Evolutionary conservation across 2,329 filamentous ascomycete species (phyloP), one percentile per base, ranked within the genome.

Genomic region (Knufia fluminis): DNA sequence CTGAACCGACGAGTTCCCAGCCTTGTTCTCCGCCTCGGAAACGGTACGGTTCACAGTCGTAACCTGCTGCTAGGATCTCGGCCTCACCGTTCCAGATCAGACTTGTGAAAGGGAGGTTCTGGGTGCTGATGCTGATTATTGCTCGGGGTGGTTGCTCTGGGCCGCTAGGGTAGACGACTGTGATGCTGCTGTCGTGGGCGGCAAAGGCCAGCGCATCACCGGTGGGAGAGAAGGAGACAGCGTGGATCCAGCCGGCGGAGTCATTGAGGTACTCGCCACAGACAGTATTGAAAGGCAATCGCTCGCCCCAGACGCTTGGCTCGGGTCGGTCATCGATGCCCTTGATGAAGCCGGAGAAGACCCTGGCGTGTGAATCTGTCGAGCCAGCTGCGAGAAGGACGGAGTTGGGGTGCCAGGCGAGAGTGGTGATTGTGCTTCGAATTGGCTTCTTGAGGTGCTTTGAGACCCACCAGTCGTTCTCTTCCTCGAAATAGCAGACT

Each of bases 401-500:
- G 8, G 86, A 94, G 75, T 98, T 98, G 31, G 92, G 92, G 69
- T 98, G 92, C 92, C 92, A 98, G 50, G 85, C 83, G 39, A 98
- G 81, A 14, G 86, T 89, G 49, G 92, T 97, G 61, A 98, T 91
- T 50, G 92, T 98, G 66, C 89, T 95, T 59, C 91, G 86, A 62
- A 98, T 94, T 17, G 92, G 92, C 78, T 97, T 98, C 80, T 97
- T 97, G 64, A 98, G 72, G 71, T 98, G 92, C 77, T 98, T 98
- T 32, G 90, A 96, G 36, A 98, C 91, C 92, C 92, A 98, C 92
- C 92, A 98, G 74, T 98, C 90, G 70, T 98, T 96, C 70, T 98
- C 92, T 67, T 95, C 87, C 65, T 98, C 92, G 61, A 98, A 98
- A 74, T 97, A 97, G 76, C 92, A 98, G 60, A 97, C 79, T 35